Conservation (phyloP, 2,329 filamentous ascomycete species). For the Aspergillus neotritici region DNA sequence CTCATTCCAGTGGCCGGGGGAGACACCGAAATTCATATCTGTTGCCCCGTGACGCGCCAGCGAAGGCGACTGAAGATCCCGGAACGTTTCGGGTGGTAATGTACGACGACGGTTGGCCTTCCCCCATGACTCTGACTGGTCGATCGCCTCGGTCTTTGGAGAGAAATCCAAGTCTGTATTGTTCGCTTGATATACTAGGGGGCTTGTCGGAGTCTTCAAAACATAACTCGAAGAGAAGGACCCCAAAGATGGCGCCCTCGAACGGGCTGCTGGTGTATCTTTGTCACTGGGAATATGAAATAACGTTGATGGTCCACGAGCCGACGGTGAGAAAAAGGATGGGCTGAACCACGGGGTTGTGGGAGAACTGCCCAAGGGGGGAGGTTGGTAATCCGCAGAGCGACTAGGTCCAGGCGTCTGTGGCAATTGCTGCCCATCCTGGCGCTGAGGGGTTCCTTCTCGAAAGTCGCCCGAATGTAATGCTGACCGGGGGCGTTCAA, state of each 20-base stretch:
- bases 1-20: constrained; percentile 53
- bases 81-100: constrained; percentile 58
- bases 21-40: constrained; percentile 40
- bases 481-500: constrained; percentile 75
- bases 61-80: constrained; percentile 44
- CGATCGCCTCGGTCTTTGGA: constrained; percentile 48
- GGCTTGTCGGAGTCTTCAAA: constrained; percentile 84
- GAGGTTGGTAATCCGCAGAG: constrained; percentile 9
- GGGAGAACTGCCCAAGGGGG: constrained; percentile 44
- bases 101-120: constrained; percentile 62
- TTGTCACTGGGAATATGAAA: constrained; percentile 13
- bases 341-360: constrained; percentile 52
- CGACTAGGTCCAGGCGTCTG: constrained; percentile 17
- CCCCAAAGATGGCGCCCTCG: constrained; percentile 57
- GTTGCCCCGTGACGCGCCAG: constrained; percentile 31
- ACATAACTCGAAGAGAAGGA: constrained; percentile 74
- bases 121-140: constrained; percentile 45
- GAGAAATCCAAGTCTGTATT: constrained; percentile 69
- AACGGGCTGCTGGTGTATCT: constrained; percentile 21
- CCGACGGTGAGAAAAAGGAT: constrained; percentile 19
- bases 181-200: constrained; percentile 80
- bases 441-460: constrained; percentile 34
- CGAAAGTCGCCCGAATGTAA: constrained; percentile 59
- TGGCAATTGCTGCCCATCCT: constrained; percentile 23
- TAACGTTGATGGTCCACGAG: constrained; percentile 13